Evolutionary conservation across 257 asterid genomes (phyloP), one percentile per base, ranked within the genome.

Genomic region (Solanum chaucha): DNA sequence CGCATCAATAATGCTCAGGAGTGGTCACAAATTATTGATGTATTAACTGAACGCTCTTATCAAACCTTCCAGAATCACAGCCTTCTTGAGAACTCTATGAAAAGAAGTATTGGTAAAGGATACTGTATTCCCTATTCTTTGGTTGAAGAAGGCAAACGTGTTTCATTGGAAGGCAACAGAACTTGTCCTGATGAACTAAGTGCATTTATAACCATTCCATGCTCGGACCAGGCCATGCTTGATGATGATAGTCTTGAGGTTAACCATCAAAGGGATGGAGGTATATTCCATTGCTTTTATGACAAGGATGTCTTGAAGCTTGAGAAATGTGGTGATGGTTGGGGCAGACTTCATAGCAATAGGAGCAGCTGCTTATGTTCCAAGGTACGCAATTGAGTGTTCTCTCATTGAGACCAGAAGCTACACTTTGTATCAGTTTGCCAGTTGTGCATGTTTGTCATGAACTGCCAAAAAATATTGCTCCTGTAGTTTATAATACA

Each of bases 261-360:
- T 61, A 82, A 84, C 85, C 86, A 81, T 87, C 89, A 72, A 15
- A 77, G 87, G 64, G 87, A 67, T 85, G 84, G 90, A 82, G 90
- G 88, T 75, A 83, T 41, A 83, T 67, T 90, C 75, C 89, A 80
- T 48, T 96, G 99, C 90, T 87, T 96, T 90, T 90, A 90, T 90
- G 97, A 97, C 15, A 91, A 91, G 88, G 97, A 94, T 92, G 90
- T 96, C 72, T 85, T 94, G 46, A 91, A 93, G 92, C 94, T 92
- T 59, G 90, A 65, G 82, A 96, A 90, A 89, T 96, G 98, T 89
- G 93, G 88, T 19, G 68, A 88, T 77, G 88, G 88, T 88, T 88
- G 87, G 89, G 87, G 70, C 41, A 83, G 81, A 82, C 64, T 81
- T 85, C 88, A 70, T 61, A 89, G 40, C 26, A 90, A 91, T 87